Evolutionary conservation across 164 flowering plant species (phyloP).

Genomic region (Euptelea pleiosperma): DNA sequence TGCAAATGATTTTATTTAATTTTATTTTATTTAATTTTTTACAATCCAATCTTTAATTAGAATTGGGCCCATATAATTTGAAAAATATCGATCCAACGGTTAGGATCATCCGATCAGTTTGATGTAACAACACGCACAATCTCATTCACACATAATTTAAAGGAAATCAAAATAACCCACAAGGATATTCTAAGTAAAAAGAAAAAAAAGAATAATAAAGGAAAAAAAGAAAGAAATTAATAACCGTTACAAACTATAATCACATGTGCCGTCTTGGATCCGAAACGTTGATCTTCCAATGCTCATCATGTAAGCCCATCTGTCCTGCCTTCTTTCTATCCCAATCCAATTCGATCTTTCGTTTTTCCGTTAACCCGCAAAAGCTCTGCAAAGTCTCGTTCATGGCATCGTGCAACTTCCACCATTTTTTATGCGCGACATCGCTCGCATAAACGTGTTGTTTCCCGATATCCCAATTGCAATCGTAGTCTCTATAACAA

Average conservation of each 20-base stretch:
- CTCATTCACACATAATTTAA: slow-evolving; percentile 9
- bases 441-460: slow-evolving; percentile 86
- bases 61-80: too few species aligned
- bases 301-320: slow-evolving; percentile 38
- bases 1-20: not conserved
- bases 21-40: too few species aligned
- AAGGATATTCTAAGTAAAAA: not conserved
- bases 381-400: slow-evolving; percentile 45
- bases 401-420: slow-evolving; percentile 80
- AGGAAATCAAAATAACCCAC: slow-evolving; percentile 1
- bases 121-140: too few species aligned
- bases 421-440: slow-evolving; percentile 79
- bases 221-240: not conserved
- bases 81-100: too few species aligned
- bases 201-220: not conserved
- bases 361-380: slow-evolving; percentile 45
- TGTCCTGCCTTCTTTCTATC: slow-evolving; percentile 50
- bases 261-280: slow-evolving; percentile 64
- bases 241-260: not conserved
- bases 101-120: too few species aligned
- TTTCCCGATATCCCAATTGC: slow-evolving; percentile 70
- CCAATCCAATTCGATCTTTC: slow-evolving; percentile 66
- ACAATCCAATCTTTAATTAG: too few species aligned
- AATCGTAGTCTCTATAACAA: slow-evolving; percentile 92
- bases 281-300: slow-evolving; percentile 71